Evolutionary conservation across 2,329 filamentous ascomycete genomes (phyloP).

Genomic region (Cordyceps militaris): DNA sequence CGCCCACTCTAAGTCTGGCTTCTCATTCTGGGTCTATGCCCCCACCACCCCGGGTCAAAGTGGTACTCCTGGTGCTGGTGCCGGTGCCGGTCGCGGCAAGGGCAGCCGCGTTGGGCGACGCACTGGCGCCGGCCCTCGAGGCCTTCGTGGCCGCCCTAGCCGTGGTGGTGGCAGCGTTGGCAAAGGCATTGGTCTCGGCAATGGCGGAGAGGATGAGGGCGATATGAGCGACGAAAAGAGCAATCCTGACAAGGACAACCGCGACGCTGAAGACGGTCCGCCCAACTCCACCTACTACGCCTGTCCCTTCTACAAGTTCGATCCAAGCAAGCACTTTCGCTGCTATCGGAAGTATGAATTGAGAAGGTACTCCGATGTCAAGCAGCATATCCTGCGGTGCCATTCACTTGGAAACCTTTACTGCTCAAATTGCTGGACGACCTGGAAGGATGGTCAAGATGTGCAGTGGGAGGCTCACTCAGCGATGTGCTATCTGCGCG

Average conservation of each 20-base stretch:
- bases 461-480: not conserved
- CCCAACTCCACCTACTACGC: not conserved
- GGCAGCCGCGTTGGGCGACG: not conserved
- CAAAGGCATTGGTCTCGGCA: not conserved
- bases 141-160: not conserved
- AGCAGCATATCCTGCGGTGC: conserved; percentile 2
- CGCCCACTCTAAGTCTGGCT: not conserved
- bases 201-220: not conserved
- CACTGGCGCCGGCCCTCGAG: not conserved
- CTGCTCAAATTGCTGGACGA: conserved; percentile 2
- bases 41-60: not conserved
- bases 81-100: not conserved
- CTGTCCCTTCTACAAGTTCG: conserved; percentile 9
- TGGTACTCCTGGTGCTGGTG: not conserved
- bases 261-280: not conserved
- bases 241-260: not conserved
- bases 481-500: not conserved
- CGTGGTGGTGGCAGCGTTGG: not conserved
- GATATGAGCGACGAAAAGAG: not conserved
- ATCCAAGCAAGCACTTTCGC: not conserved
- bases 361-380: not conserved
- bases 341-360: conserved; percentile 7
- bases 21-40: not conserved
- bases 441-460: not conserved
- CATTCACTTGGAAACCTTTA: not conserved